Evolutionary conservation across 257 asterid genomes (phyloP).

Genomic region (Mitragyna speciosa): DNA sequence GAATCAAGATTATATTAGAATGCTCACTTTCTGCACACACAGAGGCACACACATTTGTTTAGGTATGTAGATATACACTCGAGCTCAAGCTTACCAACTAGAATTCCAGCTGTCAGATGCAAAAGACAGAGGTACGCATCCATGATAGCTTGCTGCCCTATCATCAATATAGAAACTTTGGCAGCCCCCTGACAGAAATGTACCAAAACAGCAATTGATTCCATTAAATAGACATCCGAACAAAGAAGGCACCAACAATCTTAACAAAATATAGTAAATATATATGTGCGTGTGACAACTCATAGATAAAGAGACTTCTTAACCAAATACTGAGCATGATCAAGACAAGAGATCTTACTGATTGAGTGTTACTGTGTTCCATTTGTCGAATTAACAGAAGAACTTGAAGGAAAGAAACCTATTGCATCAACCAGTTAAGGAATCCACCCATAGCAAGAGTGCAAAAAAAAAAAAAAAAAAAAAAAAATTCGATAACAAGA

Average conservation of each 20-base stretch:
- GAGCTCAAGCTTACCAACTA: conserved; percentile 66
- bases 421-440: conserved; percentile 42
- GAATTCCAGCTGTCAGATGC: conserved; percentile 97
- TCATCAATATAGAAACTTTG: conserved; percentile 89
- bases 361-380: conserved; percentile 97
- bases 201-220: conserved; percentile 12
- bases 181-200: conserved; percentile 79
- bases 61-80: conserved; percentile 6
- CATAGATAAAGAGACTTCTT: conserved; percentile 3
- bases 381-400: conserved; percentile 88
- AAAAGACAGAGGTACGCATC: conserved; percentile 96
- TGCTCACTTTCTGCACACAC: background rate
- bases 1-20: too few relatives aligned
- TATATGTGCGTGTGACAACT: background rate
- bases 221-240: background rate
- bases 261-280: conserved; percentile 1
- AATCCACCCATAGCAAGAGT: conserved; percentile 35
- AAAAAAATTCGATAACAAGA: conserved; percentile 16
- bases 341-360: conserved; percentile 51
- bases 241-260: background rate
- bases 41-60: background rate
- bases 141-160: conserved; percentile 98
- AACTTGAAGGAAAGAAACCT: conserved; percentile 94
- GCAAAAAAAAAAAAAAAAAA: conserved; percentile 8
- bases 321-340: background rate